Conservation (phyloP, 805 yeast species). For the Monosporozyma siamensis region DNA sequence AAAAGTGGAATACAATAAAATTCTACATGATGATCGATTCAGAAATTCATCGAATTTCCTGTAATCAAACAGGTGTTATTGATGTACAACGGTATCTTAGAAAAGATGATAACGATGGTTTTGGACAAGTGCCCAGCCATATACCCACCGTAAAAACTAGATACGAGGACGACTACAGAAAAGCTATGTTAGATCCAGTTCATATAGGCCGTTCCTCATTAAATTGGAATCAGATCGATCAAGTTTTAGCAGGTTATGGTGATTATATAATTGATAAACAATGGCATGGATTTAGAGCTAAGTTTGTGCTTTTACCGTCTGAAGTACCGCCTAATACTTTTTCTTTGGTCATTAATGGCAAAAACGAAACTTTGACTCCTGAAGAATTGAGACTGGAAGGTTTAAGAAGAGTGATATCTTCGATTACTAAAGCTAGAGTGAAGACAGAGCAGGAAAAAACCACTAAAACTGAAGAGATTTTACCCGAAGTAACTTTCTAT, state of each 20-base stretch:
- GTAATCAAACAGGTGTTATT: conserved; percentile 61
- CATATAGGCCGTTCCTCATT: conserved; percentile 43
- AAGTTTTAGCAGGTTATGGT: conserved; percentile 81
- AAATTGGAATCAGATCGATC: conserved; percentile 92
- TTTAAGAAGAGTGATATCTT: conserved; percentile 52
- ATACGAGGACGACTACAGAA: conserved; percentile 57
- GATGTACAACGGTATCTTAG: conserved; percentile 68
- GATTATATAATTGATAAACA: conserved; percentile 51
- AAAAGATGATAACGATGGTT: conserved; percentile 27
- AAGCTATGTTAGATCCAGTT: conserved; percentile 47
- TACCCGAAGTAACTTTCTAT: conserved; percentile 75
- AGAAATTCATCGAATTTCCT: conserved; percentile 75
- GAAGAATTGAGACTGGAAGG: conserved; percentile 96
- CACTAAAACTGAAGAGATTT: conserved; percentile 38
- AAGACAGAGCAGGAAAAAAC: conserved; percentile 35
- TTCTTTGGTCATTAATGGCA: conserved; percentile 33
- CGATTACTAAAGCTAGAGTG: conserved; percentile 50
- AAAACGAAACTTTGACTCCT: conserved; percentile 55
- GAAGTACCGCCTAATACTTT: conserved; percentile 48
- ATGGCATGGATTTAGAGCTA: conserved; percentile 51
- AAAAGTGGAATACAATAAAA: conserved; percentile 45
- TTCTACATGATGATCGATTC: conserved; percentile 70
- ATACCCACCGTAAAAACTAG: conserved; percentile 62
- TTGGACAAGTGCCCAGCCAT: conserved; percentile 33
- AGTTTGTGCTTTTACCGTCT: conserved; percentile 78